A percentile compares a stretch with the other conserved stretches of the same genome.
Conservation (phyloP, 2,329 filamentous ascomycete species). For the Lasiodiplodia sp. region DNA sequence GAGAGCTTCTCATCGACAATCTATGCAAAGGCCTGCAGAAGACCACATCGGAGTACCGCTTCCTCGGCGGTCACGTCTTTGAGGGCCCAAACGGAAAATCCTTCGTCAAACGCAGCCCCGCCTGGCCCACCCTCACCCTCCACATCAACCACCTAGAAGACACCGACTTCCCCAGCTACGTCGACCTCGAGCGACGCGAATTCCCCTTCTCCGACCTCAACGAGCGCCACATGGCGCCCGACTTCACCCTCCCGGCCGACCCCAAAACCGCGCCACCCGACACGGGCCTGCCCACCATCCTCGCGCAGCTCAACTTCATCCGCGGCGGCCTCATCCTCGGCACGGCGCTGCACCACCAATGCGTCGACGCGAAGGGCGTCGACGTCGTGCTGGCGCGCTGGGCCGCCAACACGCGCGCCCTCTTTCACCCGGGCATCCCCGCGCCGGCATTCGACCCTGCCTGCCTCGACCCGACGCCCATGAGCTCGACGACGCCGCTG, state of each 20-base stretch:
- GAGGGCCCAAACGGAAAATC: conserved; percentile 32
- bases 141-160: conserved; percentile 30
- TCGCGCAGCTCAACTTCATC: conserved; percentile 41
- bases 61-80: conserved; percentile 32
- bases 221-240: conserved; percentile 26
- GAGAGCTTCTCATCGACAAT: conserved; percentile 29
- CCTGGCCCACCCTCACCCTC: conserved; percentile 29
- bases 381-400: conserved; percentile 32
- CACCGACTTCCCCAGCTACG: conserved; percentile 32
- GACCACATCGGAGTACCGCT: conserved; percentile 32
- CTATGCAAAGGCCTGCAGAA: conserved; percentile 32
- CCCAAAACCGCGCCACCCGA: not conserved
- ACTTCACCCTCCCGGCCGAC: not conserved
- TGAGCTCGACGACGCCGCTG: not conserved
- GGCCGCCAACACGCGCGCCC: conserved; percentile 37
- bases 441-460: conserved; percentile 12
- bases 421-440: conserved; percentile 32
- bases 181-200: conserved; percentile 34
- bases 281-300: conserved; percentile 25
- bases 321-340: conserved; percentile 39
- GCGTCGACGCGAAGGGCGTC: conserved; percentile 37
- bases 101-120: conserved; percentile 34
- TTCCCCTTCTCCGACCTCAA: conserved; percentile 32
- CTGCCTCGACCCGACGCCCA: conserved; percentile 21
- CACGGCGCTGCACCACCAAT: conserved; percentile 38